Base-by-base conservation (phyloP, 768 basidiomycete species). In the Scleroderma bovista region DNA sequence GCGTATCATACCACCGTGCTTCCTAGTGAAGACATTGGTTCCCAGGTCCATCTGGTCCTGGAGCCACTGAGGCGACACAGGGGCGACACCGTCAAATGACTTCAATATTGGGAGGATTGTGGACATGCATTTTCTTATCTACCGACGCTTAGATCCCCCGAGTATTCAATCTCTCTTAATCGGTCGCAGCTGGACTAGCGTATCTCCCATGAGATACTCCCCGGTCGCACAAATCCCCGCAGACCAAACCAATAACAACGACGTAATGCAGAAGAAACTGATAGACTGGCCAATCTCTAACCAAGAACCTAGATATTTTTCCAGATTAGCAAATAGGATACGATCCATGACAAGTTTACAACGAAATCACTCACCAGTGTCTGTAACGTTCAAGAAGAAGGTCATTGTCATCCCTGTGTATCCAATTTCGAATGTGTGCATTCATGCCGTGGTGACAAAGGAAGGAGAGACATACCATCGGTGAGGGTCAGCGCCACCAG, bases 71-170 rank as follows among this genome's bases (percentile, higher is more conserved):
- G 16, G 59, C 59, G 24, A n/a, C n/a, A n/a, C n/a, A n/a, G n/a
- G n/a, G 56, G 45, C 34, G 73, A 88, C 60, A 81, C 78, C 23
- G 84, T 82, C 53, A 81, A 77, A 24, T 95, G 93, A 69, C 78
- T 79, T 47, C n/a, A n/a, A n/a, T n/a, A n/a, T n/a, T 95, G 93
- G 93, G 86, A 84, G 31, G 83, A 83, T 51, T 95, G 93, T 60
- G 81, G 82, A 2, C 59, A 71, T 36, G 76, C 83, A n/a, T 93
- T 85, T 60, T 80, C 79, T 11, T 79, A 88, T 60, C 72, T 91
- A 16, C 81, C 78, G 16, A 80, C 80, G 3, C 72, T 94, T 50
- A 88, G n/a, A n/a, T n/a, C n/a, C n/a, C n/a, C n/a, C n/a, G n/a
- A n/a, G n/a, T 31, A 39, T 44, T 36, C 44, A 23, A 49, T 50